A percentile compares a stretch with the other conserved stretches of the same genome.
These are phyloP conservation scores for Ilex paraguariensis DNA, from an alignment of 305 asterid genomes.

Conservation along the genomic window DNA sequence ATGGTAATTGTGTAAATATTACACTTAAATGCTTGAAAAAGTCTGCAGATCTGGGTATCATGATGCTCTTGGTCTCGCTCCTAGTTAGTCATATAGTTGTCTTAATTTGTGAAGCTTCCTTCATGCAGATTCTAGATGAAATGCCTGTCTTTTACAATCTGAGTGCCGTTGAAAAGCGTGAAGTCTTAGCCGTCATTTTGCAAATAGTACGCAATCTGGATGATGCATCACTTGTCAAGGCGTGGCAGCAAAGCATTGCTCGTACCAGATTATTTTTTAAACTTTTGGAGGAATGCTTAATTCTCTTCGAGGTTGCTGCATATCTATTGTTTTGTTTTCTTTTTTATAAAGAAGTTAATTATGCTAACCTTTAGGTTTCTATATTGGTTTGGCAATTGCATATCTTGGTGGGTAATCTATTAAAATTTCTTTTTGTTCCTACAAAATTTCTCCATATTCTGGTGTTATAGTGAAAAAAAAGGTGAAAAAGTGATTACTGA, in stretches of 20 bases:
- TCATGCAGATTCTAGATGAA: constrained; percentile 87
- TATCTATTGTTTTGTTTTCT: constrained; percentile 4
- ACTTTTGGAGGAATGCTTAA: constrained; percentile 88
- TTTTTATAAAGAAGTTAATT: background rate
- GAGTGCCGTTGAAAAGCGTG: constrained; percentile 89
- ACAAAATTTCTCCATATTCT: background rate
- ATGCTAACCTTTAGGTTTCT: background rate
- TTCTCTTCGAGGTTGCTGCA: constrained; percentile 84
- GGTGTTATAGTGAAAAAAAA: background rate
- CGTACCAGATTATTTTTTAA: constrained; percentile 97
- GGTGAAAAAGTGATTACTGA: too few relatives aligned
- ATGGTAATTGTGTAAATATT: too few relatives aligned
- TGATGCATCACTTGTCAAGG: constrained; percentile 88
- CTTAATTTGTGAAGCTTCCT: constrained; percentile 21
- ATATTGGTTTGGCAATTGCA: background rate
- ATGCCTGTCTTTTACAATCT: constrained; percentile 99
- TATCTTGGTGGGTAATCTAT: too few relatives aligned
- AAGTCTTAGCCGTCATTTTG: constrained; percentile 70
- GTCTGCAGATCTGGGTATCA: background rate
- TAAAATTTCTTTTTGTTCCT: background rate
- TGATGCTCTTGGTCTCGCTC: background rate
- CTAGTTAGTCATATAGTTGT: background rate
- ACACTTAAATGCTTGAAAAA: background rate
- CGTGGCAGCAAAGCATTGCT: constrained; percentile 99
- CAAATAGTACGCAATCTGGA: constrained; percentile 95